Evolutionary conservation across 805 yeast species (phyloP).

Genomic region (Yamadazyma akitaensis): DNA sequence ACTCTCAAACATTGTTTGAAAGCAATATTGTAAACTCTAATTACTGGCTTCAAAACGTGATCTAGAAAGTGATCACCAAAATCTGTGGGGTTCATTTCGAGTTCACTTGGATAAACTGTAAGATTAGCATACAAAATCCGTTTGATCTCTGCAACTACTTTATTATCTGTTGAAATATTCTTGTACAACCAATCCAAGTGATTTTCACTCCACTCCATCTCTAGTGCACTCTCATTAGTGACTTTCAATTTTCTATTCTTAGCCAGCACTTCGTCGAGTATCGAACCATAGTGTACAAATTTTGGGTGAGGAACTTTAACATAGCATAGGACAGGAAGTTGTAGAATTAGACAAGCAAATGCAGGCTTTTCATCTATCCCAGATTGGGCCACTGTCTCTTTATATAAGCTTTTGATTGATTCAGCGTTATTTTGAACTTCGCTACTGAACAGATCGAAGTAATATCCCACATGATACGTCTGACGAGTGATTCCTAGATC

Average conservation of each 20-base stretch:
- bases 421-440: not conserved
- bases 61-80: not conserved
- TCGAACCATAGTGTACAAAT: not conserved
- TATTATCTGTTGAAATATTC: not conserved
- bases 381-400: not conserved
- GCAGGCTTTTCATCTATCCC: not conserved
- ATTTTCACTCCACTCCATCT: not conserved
- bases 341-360: not conserved
- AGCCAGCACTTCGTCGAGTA: not conserved
- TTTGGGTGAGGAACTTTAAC: not conserved
- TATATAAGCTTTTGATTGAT: not conserved
- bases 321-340: not conserved
- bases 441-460: not conserved
- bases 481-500: not conserved
- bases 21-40: not conserved
- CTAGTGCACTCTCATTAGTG: not conserved
- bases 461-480: not conserved
- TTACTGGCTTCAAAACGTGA: not conserved
- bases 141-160: not conserved
- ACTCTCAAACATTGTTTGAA: not conserved
- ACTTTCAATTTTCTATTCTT: not conserved
- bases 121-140: not conserved
- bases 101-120: not conserved
- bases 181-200: not conserved
- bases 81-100: not conserved